Base-by-base conservation (phyloP, 768 basidiomycete species). In the Scleroderma bovista region DNA sequence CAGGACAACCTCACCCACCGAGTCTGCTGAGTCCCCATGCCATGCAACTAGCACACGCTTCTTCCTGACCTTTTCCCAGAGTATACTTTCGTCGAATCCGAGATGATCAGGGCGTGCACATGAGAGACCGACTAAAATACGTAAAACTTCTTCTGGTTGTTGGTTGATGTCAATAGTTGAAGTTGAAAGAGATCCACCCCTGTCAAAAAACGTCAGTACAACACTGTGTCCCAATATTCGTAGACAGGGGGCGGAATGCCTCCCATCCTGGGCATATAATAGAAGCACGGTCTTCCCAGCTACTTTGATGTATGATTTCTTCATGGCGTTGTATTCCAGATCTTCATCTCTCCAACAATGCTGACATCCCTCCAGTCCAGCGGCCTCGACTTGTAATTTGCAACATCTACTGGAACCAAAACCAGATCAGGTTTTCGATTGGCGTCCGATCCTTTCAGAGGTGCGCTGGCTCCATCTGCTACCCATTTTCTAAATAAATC, bases 101-200 rank as follows among this genome's bases (percentile, higher is more conserved):
- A 39, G n/a, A 17, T 10, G n/a, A 19, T 17, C 9, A 19, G 10
- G n/a, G 6, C 3, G 38, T 19, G 38, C 38, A 6, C 10, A 19
- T 10, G n/a, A 39, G 38, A 39, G n/a, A 9, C 38, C n/a, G 6
- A 19, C 31, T n/a, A 20, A 44, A 26, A 42, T 42, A 20, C 20
- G 19, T 3, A 56, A 51, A 12, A 56, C 53, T 3, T 32, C 10
- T 7, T 32, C 20, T 1, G 56, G 50, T 3, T 32, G 13, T 2
- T 32, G 0, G 20, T 57, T 46, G 17, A 57, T 49, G 7, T 54
- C 11, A 17, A 56, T 33, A 3, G 19, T 22, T 6, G 17, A 16
- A 0, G 52, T 53, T 4, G 41, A 50, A 3, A 55, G 37, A 17
- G 50, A 54, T 2, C 47, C 53, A 3, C 47, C 47, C 2, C 31